These are phyloP conservation scores for Venturia effusa DNA, from an alignment of 2,329 filamentous ascomycete genomes.

Conservation along the genomic window DNA sequence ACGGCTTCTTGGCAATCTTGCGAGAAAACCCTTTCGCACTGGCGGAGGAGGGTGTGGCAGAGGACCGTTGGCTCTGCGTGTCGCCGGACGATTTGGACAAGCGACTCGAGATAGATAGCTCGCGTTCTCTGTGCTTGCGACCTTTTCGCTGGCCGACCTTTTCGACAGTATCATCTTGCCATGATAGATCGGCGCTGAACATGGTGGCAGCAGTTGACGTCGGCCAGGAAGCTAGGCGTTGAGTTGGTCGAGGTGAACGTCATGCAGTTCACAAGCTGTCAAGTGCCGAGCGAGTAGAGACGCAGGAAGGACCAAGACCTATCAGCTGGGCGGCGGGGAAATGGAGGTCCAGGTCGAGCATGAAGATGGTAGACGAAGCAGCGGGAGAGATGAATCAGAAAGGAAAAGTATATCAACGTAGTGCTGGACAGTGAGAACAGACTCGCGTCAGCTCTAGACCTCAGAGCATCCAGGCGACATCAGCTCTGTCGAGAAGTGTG, in stretches of 20 bases:
- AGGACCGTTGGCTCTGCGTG: not conserved
- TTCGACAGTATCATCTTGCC: conserved; percentile 23
- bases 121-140: conserved; percentile 16
- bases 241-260: not conserved
- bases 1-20: conserved; percentile 10
- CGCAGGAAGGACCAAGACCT: no score
- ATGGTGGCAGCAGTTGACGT: conserved; percentile 16
- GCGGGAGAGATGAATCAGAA: not conserved
- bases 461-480: not conserved
- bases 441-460: not conserved
- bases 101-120: not conserved
- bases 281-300: not conserved
- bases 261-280: not conserved
- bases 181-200: conserved; percentile 29
- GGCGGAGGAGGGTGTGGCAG: not conserved
- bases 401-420: not conserved
- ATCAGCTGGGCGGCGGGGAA: not conserved
- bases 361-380: not conserved
- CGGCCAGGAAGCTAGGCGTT: not conserved
- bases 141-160: conserved; percentile 27
- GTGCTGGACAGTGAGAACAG: no score
- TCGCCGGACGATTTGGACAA: conserved; percentile 3
- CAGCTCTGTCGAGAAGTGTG: not conserved
- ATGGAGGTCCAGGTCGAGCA: not conserved
- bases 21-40: conserved; percentile 14